phyloP scores from a whole-genome alignment of 208 protist species.

The Leishmania tarentolae region DNA sequence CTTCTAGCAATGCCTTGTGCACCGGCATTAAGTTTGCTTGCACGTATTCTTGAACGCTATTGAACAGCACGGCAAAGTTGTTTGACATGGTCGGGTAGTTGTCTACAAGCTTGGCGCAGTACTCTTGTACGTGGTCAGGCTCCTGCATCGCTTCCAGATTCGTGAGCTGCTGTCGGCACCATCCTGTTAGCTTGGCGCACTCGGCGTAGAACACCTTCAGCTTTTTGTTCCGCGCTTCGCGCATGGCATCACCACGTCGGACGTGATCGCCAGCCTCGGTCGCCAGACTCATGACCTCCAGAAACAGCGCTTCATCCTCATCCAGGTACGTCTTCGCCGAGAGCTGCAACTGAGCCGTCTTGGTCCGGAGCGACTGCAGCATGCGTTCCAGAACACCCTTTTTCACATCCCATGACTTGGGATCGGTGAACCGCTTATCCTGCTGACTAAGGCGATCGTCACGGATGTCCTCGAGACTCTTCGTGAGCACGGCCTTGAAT shows the following conservation, averaged over 20 bases:
- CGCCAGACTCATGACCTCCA: slow-evolving; percentile 46
- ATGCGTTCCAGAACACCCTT: slow-evolving; percentile 29
- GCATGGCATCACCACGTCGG: slow-evolving; percentile 28
- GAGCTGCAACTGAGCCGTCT: slow-evolving; percentile 19
- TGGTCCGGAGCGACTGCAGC: slow-evolving; percentile 28
- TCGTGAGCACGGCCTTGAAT: slow-evolving; percentile 48
- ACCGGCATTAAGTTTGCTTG: slow-evolving; percentile 53
- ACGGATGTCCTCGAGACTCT: slow-evolving; percentile 44
- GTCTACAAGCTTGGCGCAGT: slow-evolving; percentile 72
- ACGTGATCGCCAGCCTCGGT: slow-evolving; percentile 42
- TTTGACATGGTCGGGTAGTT: slow-evolving; percentile 84
- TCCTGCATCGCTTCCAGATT: slow-evolving; percentile 88
- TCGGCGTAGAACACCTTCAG: slow-evolving; percentile 55
- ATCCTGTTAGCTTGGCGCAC: slow-evolving; percentile 67
- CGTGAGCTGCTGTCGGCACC: slow-evolving; percentile 86
- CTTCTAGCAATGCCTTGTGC: slow-evolving; percentile 70
- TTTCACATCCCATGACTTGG: slow-evolving; percentile 41
- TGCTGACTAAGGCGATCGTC: slow-evolving; percentile 49
- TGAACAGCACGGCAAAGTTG: slow-evolving; percentile 73
- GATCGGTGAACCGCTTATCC: slow-evolving; percentile 50
- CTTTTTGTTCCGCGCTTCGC: slow-evolving; percentile 38
- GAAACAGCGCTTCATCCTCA: slow-evolving; percentile 41
- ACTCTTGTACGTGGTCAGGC: slow-evolving; percentile 89
- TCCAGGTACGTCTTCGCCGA: slow-evolving; percentile 22
- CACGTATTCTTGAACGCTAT: slow-evolving; percentile 62